Percentiles rank a stretch among this genome's conserved stretches.
phyloP scores from a whole-genome alignment of 495 filamentous ascomycete genomes.

The Acidiella bohemica region DNA sequence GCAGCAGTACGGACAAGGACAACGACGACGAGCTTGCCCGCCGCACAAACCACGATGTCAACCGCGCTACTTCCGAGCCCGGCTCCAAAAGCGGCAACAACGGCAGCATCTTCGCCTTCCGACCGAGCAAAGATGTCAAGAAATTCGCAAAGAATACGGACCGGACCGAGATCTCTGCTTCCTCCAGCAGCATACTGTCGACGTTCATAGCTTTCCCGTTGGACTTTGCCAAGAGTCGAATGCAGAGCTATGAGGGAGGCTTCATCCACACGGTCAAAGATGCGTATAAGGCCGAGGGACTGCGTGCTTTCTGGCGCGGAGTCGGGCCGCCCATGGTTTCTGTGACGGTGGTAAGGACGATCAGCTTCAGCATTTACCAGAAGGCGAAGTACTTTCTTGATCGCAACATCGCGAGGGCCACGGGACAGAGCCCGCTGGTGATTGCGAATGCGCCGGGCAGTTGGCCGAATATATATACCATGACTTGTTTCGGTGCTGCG shows the following conservation, averaged over 20 bases:
- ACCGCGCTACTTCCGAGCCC: neutral
- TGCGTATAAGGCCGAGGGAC: constrained; percentile 58
- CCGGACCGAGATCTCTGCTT: constrained; percentile 68
- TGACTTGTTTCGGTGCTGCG: constrained; percentile 62
- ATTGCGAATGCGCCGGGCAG: constrained; percentile 58
- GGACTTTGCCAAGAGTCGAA: constrained; percentile 74
- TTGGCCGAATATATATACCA: constrained; percentile 52
- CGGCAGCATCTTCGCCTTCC: constrained; percentile 12
- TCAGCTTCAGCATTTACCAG: constrained; percentile 91
- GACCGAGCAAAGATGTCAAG: constrained; percentile 34
- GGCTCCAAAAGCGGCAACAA: constrained; percentile 1
- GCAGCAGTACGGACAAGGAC: too few species aligned
- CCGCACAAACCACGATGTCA: constrained; percentile 2
- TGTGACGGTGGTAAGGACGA: constrained; percentile 76
- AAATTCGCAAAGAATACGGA: constrained; percentile 57
- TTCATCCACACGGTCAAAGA: constrained; percentile 25
- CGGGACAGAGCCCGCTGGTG: constrained; percentile 55
- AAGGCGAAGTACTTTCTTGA: constrained; percentile 65
- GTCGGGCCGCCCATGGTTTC: constrained; percentile 58
- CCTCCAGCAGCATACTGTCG: constrained; percentile 56
- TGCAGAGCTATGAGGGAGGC: constrained; percentile 46
- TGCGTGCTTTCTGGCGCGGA: constrained; percentile 70
- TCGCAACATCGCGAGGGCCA: constrained; percentile 44
- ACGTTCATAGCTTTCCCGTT: constrained; percentile 65
- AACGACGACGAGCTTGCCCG: neutral